A percentile compares a stretch with the other conserved stretches of the same genome.
phyloP scores from a whole-genome alignment of 495 filamentous ascomycete genomes.

The Staphylotrichum longicolle region DNA sequence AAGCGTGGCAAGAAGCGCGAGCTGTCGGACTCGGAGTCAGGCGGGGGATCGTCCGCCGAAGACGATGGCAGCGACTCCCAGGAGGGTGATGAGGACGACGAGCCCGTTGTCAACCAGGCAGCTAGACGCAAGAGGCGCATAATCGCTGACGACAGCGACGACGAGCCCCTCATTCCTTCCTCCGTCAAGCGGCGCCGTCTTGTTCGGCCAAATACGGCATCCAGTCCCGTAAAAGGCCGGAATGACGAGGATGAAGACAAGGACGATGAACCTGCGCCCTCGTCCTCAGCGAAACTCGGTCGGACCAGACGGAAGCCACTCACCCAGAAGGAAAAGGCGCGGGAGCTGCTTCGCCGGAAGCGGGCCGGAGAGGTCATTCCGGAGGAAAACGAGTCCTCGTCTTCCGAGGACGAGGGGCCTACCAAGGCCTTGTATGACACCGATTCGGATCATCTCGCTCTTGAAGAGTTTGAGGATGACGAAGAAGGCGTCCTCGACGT shows the following conservation, averaged over 20 bases:
- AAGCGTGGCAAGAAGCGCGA: not conserved
- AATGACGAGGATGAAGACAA: slow-evolving; percentile 7
- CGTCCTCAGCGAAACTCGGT: not conserved
- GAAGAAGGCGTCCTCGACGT: slow-evolving; percentile 33
- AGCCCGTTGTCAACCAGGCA: no score
- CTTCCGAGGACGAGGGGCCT: slow-evolving; percentile 37
- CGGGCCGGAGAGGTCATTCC: slow-evolving; percentile 57
- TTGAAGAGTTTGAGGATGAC: slow-evolving; percentile 51
- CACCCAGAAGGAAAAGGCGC: slow-evolving; percentile 32
- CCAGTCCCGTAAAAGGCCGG: not conserved
- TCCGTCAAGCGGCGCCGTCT: slow-evolving; percentile 20
- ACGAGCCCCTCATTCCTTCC: slow-evolving; percentile 21
- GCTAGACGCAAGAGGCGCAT: not conserved
- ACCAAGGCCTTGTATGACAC: slow-evolving; percentile 43
- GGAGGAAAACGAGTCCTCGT: slow-evolving; percentile 33
- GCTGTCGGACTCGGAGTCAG: not conserved
- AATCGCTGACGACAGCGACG: slow-evolving; percentile 17
- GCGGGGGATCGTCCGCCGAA: not conserved
- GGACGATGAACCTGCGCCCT: slow-evolving; percentile 14
- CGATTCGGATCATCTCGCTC: slow-evolving; percentile 38
- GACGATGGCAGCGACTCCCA: not conserved
- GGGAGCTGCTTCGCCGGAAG: slow-evolving; percentile 31
- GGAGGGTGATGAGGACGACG: not conserved
- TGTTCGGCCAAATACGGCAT: not conserved
- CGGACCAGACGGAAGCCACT: slow-evolving; percentile 16